Evolutionary conservation across 306 rosid genomes (phyloP).

Genomic region (Hylodesmum podocarpum): DNA sequence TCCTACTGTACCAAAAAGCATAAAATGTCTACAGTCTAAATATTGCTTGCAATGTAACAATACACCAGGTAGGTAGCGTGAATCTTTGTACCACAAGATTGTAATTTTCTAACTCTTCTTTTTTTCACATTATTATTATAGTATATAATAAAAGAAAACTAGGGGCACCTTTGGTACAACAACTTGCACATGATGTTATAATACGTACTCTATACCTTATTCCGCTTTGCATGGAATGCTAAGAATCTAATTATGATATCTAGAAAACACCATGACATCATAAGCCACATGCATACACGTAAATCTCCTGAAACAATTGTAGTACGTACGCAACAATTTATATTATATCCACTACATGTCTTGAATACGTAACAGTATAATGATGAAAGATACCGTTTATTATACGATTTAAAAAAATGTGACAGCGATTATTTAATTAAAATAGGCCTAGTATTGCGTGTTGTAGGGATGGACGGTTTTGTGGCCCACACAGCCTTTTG

Average conservation of each 20-base stretch:
- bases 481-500: slow-evolving; percentile 58
- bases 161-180: slow-evolving; percentile 23
- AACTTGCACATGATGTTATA: slow-evolving; percentile 41
- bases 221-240: slow-evolving; percentile 30
- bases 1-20: background rate
- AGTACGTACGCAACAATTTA: background rate
- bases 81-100: background rate
- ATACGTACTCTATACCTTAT: slow-evolving; percentile 36
- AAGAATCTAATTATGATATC: slow-evolving; percentile 39
- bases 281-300: background rate
- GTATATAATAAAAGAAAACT: slow-evolving; percentile 17
- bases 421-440: slow-evolving; percentile 25
- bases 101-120: background rate
- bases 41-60: background rate
- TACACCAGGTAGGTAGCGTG: background rate
- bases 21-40: background rate
- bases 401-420: slow-evolving; percentile 10
- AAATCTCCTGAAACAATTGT: slow-evolving; percentile 8
- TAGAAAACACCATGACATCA: slow-evolving; percentile 23
- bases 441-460: slow-evolving; percentile 67
- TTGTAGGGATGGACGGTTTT: slow-evolving; percentile 56
- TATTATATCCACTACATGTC: background rate
- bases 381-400: slow-evolving; percentile 6
- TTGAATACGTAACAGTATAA: slow-evolving; percentile 26
- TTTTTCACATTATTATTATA: background rate